Evolutionary conservation across 768 basidiomycete species (phyloP).

Genomic region (Pleurotus djamor): DNA sequence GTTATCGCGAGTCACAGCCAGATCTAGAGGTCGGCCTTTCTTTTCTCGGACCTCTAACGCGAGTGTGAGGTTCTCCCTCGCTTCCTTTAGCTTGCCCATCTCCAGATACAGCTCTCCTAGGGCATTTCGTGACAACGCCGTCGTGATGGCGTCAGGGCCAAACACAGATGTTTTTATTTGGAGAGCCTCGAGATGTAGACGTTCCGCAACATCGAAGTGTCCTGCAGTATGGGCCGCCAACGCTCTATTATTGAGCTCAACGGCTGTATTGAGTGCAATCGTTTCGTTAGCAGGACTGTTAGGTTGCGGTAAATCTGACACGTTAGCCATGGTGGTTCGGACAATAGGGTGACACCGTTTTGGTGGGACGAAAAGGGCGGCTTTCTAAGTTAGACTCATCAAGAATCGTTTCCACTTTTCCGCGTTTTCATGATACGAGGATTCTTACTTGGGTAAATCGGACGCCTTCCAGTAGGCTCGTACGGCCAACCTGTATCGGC

Average conservation of each 20-base stretch:
- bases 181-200: constrained; percentile 26
- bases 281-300: background rate
- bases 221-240: constrained; percentile 4
- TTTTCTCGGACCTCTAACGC: constrained; percentile 22
- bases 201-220: constrained; percentile 20
- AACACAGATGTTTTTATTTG: constrained; percentile 18
- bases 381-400: no score
- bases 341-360: no score
- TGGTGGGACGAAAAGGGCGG: no score
- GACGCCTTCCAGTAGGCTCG: no score
- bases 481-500: no score
- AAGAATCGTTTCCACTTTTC: no score
- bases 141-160: constrained; percentile 18
- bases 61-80: constrained; percentile 30
- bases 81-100: constrained; percentile 29
- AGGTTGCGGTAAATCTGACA: background rate
- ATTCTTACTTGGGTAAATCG: no score
- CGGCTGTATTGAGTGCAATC: background rate
- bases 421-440: no score
- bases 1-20: constrained; percentile 16
- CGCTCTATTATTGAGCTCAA: constrained; percentile 6
- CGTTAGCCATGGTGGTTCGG: no score
- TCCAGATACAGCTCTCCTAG: constrained; percentile 33
- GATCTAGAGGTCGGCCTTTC: constrained; percentile 22
- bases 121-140: constrained; percentile 27